Percentiles rank a stretch among this genome's conserved stretches.
phyloP scores from a whole-genome alignment of 139 green algal genomes.

The Parachlorella kessleri region DNA sequence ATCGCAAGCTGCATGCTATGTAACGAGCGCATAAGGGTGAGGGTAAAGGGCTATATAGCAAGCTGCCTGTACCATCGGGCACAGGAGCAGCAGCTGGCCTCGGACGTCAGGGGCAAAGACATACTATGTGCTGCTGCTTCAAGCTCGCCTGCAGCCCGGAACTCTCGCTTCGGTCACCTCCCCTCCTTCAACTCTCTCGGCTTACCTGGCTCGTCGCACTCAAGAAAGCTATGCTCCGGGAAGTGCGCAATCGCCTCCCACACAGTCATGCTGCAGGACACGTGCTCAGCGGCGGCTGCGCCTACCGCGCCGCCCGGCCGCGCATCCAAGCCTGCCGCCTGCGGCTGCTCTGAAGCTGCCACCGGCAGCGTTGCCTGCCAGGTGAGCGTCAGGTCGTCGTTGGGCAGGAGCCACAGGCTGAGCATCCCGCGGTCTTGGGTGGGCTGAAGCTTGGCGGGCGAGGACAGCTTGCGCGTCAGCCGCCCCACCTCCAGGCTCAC shows the following conservation, averaged over 20 bases:
- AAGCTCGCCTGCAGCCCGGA: too few relatives aligned
- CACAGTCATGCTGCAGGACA: conserved; percentile 8
- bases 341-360: neutral
- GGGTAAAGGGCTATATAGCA: too few relatives aligned
- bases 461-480: conserved; percentile 27
- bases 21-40: too few relatives aligned
- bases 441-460: conserved; percentile 27
- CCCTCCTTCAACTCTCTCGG: neutral
- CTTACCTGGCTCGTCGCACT: conserved; percentile 23
- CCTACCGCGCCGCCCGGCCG: too few relatives aligned
- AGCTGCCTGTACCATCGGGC: too few relatives aligned
- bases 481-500: conserved; percentile 28
- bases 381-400: conserved; percentile 37
- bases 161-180: too few relatives aligned
- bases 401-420: conserved; percentile 41
- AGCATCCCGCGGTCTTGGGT: conserved; percentile 21
- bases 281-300: neutral
- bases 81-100: too few relatives aligned
- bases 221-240: conserved; percentile 1
- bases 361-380: conserved; percentile 20
- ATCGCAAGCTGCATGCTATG: too few relatives aligned
- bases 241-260: conserved; percentile 48
- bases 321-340: too few relatives aligned
- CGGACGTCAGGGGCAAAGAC: too few relatives aligned
- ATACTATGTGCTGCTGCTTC: too few relatives aligned